Conservation (phyloP, 2,329 filamentous ascomycete species). For the Ascochyta viciae-villosae region DNA sequence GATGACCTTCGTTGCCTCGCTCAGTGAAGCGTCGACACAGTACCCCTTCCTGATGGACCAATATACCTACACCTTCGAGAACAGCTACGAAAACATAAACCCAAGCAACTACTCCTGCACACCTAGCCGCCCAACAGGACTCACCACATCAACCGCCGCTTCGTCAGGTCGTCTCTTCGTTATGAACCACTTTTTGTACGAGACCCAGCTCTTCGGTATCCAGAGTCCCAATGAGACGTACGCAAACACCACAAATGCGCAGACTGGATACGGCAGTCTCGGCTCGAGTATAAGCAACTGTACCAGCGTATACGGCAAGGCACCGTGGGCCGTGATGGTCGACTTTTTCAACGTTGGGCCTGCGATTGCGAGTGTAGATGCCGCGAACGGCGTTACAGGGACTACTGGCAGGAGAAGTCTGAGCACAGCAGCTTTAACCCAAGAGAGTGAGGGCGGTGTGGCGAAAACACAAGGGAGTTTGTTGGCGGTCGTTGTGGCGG, state of each 20-base stretch:
- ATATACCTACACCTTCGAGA: slow-evolving; percentile 76
- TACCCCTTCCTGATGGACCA: slow-evolving; percentile 68
- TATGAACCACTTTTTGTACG: slow-evolving; percentile 82
- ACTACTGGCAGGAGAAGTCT: slow-evolving; percentile 36
- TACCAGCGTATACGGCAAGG: slow-evolving; percentile 66
- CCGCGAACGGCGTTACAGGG: slow-evolving; percentile 65
- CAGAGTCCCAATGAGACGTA: slow-evolving; percentile 55
- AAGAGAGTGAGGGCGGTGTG: slow-evolving; percentile 23
- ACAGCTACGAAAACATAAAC: slow-evolving; percentile 68
- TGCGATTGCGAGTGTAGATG: slow-evolving; percentile 74
- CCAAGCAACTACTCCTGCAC: slow-evolving; percentile 74
- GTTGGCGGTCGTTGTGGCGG: slow-evolving; percentile 40
- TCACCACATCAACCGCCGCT: slow-evolving; percentile 58
- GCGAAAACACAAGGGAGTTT: slow-evolving; percentile 28
- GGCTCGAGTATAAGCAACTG: slow-evolving; percentile 46
- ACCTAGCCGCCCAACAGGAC: slow-evolving; percentile 67
- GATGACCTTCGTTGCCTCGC: slow-evolving; percentile 71
- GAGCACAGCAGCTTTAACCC: slow-evolving; percentile 25
- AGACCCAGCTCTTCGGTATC: slow-evolving; percentile 53
- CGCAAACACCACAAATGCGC: slow-evolving; percentile 70
- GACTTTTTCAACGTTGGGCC: slow-evolving; percentile 81
- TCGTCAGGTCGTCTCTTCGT: slow-evolving; percentile 70
- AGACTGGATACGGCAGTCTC: slow-evolving; percentile 63
- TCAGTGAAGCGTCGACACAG: slow-evolving; percentile 38
- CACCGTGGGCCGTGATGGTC: slow-evolving; percentile 77